A percentile compares a stretch with the other conserved stretches of the same genome.
phyloP scores from a whole-genome alignment of 371 early-diverging fungal genomes.

The Mortierella sp. region DNA sequence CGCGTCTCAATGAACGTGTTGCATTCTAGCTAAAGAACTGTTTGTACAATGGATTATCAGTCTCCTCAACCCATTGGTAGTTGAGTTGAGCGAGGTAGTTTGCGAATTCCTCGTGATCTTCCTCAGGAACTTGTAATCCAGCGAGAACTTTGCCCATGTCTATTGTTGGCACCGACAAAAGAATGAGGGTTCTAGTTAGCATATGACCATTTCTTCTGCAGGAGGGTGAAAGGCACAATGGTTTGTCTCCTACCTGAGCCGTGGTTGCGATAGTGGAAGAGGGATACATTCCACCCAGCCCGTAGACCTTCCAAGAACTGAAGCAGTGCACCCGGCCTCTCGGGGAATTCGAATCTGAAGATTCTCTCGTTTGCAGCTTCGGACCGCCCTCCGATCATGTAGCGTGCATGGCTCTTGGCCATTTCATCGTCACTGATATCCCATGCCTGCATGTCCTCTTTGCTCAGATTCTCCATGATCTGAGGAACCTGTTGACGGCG shows the following conservation, averaged over 20 bases:
- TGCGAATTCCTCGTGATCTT: conserved; percentile 68
- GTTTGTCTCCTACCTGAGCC: conserved; percentile 93
- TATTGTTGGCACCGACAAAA: conserved; percentile 18
- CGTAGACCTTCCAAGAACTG: conserved; percentile 83
- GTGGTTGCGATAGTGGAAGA: conserved; percentile 97
- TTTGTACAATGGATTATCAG: conserved; percentile 85
- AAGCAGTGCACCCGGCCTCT: conserved; percentile 91
- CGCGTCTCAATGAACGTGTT: neutral
- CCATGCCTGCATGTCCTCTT: conserved; percentile 72
- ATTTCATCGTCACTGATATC: conserved; percentile 93
- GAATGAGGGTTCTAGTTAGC: too few species aligned
- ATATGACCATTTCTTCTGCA: too few species aligned
- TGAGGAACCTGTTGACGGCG: conserved; percentile 68
- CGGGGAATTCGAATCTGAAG: conserved; percentile 95
- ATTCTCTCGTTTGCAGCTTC: conserved; percentile 85
- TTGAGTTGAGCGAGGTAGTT: conserved; percentile 76
- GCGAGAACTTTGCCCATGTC: conserved; percentile 93
- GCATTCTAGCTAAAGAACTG: conserved; percentile 68
- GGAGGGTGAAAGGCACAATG: too few species aligned
- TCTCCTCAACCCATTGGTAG: conserved; percentile 91
- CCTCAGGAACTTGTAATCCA: conserved; percentile 91
- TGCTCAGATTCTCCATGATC: conserved; percentile 67
- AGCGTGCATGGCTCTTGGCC: conserved; percentile 94
- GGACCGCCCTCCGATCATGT: conserved; percentile 88
- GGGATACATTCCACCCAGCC: conserved; percentile 87